Conservation (phyloP, 2,329 filamentous ascomycete genomes). For the Fusarium zealandicum region DNA sequence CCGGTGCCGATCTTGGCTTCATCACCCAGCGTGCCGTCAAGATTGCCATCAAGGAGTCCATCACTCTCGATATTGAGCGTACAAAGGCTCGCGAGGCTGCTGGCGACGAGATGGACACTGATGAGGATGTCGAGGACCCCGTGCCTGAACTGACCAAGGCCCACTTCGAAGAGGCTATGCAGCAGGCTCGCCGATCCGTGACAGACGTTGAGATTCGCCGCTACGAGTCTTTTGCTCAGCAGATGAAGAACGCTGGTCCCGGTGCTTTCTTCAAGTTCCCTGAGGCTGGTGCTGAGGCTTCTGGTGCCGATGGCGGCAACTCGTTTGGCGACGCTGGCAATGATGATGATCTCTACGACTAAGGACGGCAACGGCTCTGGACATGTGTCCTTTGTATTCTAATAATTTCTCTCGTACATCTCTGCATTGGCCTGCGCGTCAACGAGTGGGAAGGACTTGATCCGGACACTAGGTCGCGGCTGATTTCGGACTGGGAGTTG, state of each 20-base stretch:
- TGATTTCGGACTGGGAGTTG: slow-evolving; percentile 46
- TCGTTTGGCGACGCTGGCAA: slow-evolving; percentile 86
- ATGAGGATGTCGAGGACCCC: slow-evolving; percentile 84
- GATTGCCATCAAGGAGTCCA: slow-evolving; percentile 98
- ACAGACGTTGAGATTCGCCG: slow-evolving; percentile 96
- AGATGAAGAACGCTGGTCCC: slow-evolving; percentile 97
- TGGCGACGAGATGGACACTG: slow-evolving; percentile 75
- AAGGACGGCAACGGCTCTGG: slow-evolving; percentile 50
- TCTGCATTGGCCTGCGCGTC: slow-evolving; percentile 41
- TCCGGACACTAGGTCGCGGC: slow-evolving; percentile 38
- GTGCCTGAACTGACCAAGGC: slow-evolving; percentile 95
- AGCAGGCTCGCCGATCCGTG: slow-evolving; percentile 89
- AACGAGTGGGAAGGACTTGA: slow-evolving; percentile 28
- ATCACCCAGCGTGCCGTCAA: slow-evolving; percentile 99
- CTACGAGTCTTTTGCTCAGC: slow-evolving; percentile 98
- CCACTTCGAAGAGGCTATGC: slow-evolving; percentile 99
- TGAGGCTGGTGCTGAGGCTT: slow-evolving; percentile 69
- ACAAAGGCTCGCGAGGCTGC: slow-evolving; percentile 87
- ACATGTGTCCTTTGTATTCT: slow-evolving; percentile 54
- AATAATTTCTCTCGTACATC: slow-evolving; percentile 51
- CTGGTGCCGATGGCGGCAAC: slow-evolving; percentile 63
- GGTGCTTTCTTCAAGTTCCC: slow-evolving; percentile 99
- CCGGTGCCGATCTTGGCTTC: slow-evolving; percentile 98
- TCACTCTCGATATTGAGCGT: slow-evolving; percentile 86
- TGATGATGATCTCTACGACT: slow-evolving; percentile 97